Evolutionary conservation across 345 rosid genomes (phyloP).

Genomic region (Draba incana): DNA sequence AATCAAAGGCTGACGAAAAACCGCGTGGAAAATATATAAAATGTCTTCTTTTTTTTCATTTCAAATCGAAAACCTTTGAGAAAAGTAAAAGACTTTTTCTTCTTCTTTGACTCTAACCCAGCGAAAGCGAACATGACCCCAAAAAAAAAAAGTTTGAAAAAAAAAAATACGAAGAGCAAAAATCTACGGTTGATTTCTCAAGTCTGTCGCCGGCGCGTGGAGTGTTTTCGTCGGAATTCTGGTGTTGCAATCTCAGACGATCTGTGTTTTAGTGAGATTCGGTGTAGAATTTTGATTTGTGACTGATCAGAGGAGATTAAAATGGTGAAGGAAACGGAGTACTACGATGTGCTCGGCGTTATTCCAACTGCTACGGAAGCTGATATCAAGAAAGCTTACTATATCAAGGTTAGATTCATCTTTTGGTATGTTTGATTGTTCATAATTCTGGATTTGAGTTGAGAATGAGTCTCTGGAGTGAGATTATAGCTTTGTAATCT

Average conservation of each 20-base stretch:
- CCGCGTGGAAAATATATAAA: constrained; percentile 37
- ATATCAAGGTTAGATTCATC: constrained; percentile 63
- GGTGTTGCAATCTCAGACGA: constrained; percentile 23
- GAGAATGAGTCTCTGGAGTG: neutral
- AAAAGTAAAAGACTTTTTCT: constrained; percentile 34
- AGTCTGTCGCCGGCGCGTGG: constrained; percentile 31
- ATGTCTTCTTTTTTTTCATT: constrained; percentile 4
- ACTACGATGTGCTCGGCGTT: constrained; percentile 92
- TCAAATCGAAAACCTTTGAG: constrained; percentile 18
- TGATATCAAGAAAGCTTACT: constrained; percentile 97
- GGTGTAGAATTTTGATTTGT: constrained; percentile 8
- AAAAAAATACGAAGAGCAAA: neutral
- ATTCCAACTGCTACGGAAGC: constrained; percentile 87
- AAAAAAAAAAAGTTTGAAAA: neutral
- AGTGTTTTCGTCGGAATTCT: constrained; percentile 10
- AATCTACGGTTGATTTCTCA: constrained; percentile 17
- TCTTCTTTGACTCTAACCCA: constrained; percentile 35
- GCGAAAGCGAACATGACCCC: constrained; percentile 8
- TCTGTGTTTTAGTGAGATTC: constrained; percentile 9
- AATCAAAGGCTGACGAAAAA: constrained; percentile 40
- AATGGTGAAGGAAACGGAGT: constrained; percentile 96
- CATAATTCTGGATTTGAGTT: neutral
- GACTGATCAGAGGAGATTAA: constrained; percentile 28
- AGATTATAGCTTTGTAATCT: constrained; percentile 14
- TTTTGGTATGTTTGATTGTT: neutral